Base-by-base conservation (phyloP, 225 moss, liverwort and hornwort species). In the Physcomitrium patens region DNA sequence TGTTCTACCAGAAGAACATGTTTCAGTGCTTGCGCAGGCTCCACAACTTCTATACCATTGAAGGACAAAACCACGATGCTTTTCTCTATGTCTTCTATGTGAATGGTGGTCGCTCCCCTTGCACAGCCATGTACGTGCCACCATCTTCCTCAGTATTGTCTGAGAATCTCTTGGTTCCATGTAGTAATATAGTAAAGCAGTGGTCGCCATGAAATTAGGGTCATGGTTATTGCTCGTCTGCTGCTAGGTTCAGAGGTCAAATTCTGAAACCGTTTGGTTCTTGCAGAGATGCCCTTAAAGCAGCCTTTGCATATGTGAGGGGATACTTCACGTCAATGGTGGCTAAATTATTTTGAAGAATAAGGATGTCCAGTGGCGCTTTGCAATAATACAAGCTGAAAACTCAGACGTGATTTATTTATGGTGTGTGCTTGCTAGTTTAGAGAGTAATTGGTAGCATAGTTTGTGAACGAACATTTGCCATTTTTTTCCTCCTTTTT, bases 11-110 rank as follows among this genome's bases (percentile, higher is more conserved):
- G 31, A 37, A 37, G 31, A 37, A 37, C 31, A 37, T 37, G 72
- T 96, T 96, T 77, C 88, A 86, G 67, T 94, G 92, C 84, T 68
- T 92, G 84, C 79, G 91, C 68, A 94, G 79, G 85, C 92, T 96
- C 56, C 88, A 82, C 58, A 87, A 90, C 80, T 96, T 96, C 62
- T 96, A 92, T 71, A 83, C 81, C 77, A 94, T 94, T 78, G 88
- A 92, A 43, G 91, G 91, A 17, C 88, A 75, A 27, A 83, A 92
- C 67, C 89, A 96, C 56, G 96, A 96, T 75, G 92, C 94, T 22
- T 92, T 83, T 74, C 91, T 94, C 45, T 94, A 96, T 72, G 87
- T 91, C 54, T 92, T 88, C 71, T 92, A 91, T 67, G 91, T 96
- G 65, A 88, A 94, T 58, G 92, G 91, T 65, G 94, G 94, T 15